Base-by-base conservation (phyloP, 2,329 filamentous ascomycete species). In the Sclerotinia subarctica region DNA sequence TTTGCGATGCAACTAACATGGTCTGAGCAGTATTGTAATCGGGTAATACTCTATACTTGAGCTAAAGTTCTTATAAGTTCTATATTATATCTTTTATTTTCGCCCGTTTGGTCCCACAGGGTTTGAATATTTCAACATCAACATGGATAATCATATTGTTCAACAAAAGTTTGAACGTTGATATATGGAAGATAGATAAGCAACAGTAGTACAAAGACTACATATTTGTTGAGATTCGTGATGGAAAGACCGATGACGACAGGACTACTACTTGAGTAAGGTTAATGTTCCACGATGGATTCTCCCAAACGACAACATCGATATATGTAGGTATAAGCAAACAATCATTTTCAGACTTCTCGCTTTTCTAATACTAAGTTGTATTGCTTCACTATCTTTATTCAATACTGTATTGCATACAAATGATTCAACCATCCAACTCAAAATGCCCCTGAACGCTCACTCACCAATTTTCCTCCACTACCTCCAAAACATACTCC, bases 401-500 rank as follows among this genome's bases (percentile, higher is more conserved):
- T n/a, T n/a, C 8, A 17, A 17, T n/a, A 35, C 29, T 13, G 29
- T 2, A 49, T 47, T 13, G 17, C 5, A 49, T 47, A 24, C 44
- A 32, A 35, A 35, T 60, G 58, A 49, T n/a, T 35, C 49, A 21
- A 60, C 35, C 13, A 62, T 49, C 29, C 35, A 51, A 24, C 11
- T 15, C 46, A 62, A 32, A n/a, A 67, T 67, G 65, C 65, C 65
- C 38, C 65, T 67, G 15, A 53, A 67, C 47, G 47, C 51, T n/a
- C 52, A 19, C 5, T 75, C 74, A 29, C 70, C 70, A n/a, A 52
- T 68, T 26, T 47, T 69, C 26, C 53, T 72, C 62, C 84, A 86
- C 73, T 71, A 79, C 47, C 74, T 80, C 64, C 84, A 85, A 73
- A 85, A 86, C 70, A 58, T 78, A 19, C 74, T 79, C 24, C 79